Conservation (phyloP, 1,284 basidiomycete species). For the Tilletia caries region DNA sequence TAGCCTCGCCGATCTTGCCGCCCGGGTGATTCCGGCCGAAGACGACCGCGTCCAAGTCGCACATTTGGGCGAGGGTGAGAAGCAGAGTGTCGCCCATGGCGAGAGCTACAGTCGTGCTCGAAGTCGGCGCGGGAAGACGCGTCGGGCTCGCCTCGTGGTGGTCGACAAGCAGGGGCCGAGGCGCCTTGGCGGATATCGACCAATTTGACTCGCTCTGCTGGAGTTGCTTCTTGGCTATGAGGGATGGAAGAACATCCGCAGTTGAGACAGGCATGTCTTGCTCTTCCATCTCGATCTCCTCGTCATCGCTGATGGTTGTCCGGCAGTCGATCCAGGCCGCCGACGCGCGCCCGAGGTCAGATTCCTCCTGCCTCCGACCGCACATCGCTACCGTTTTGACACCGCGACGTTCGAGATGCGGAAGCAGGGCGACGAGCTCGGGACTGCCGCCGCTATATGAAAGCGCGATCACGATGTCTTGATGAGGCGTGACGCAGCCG, state of each 20-base stretch:
- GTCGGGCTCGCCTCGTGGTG: constrained; percentile 12
- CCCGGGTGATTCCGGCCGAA: constrained; percentile 55
- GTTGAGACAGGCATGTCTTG: constrained; percentile 3
- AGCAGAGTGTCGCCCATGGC: constrained; percentile 55
- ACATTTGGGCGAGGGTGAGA: constrained; percentile 36
- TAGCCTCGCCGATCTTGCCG: constrained; percentile 46
- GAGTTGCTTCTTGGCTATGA: constrained; percentile 19
- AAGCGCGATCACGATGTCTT: constrained; percentile 53
- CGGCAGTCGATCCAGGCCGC: constrained; percentile 52
- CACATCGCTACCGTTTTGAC: constrained; percentile 53
- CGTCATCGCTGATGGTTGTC: constrained; percentile 42
- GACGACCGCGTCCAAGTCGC: constrained; percentile 22
- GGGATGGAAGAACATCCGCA: background rate
- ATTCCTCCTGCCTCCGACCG: constrained; percentile 36
- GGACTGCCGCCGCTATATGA: constrained; percentile 54
- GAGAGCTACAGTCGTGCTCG: constrained; percentile 53
- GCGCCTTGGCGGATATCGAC: constrained; percentile 20
- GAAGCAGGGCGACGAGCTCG: constrained; percentile 53
- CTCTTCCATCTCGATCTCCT: constrained; percentile 33
- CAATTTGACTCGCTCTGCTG: background rate
- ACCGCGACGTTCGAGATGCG: constrained; percentile 47
- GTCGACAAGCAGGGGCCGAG: constrained; percentile 34
- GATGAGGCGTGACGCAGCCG: constrained; percentile 50
- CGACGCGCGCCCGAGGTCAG: constrained; percentile 47
- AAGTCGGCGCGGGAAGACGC: constrained; percentile 52